Evolutionary conservation across 257 asterid genomes (phyloP).

Genomic region (Forsythia suspensa): DNA sequence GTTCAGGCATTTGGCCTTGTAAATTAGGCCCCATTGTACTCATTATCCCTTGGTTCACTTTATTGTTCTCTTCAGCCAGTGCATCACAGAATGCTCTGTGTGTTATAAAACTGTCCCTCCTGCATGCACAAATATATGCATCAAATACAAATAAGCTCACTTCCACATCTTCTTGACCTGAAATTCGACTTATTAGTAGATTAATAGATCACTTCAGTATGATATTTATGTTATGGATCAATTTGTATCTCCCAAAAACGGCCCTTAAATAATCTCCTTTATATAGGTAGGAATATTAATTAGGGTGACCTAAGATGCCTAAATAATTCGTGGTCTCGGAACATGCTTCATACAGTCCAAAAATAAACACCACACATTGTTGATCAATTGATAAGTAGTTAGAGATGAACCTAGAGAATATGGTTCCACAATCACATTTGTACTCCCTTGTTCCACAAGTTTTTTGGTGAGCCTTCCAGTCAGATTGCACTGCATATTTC

Average conservation of each 20-base stretch:
- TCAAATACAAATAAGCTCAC: neutral
- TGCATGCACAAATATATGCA: conserved; percentile 24
- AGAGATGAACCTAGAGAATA: conserved; percentile 68
- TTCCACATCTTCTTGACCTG: neutral
- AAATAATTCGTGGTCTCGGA: neutral
- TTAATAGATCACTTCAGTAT: neutral
- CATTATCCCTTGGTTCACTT: conserved; percentile 58
- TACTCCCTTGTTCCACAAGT: conserved; percentile 88
- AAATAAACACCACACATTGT: neutral
- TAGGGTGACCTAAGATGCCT: neutral
- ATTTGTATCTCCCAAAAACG: too few species aligned
- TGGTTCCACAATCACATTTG: conserved; percentile 92
- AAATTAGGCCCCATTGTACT: conserved; percentile 36
- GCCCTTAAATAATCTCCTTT: too few species aligned
- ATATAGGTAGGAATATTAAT: neutral
- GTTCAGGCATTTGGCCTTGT: conserved; percentile 52
- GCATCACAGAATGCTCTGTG: conserved; percentile 96
- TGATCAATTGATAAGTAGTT: neutral
- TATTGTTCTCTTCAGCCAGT: conserved; percentile 82
- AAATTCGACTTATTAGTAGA: neutral
- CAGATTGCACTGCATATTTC: conserved; percentile 85
- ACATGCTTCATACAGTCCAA: neutral
- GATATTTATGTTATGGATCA: neutral
- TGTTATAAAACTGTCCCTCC: conserved; percentile 97
- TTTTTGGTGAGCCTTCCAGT: conserved; percentile 92